These are phyloP conservation scores for Penicillium oxalicum DNA, from an alignment of 2,329 filamentous ascomycete species.

Conservation along the genomic window DNA sequence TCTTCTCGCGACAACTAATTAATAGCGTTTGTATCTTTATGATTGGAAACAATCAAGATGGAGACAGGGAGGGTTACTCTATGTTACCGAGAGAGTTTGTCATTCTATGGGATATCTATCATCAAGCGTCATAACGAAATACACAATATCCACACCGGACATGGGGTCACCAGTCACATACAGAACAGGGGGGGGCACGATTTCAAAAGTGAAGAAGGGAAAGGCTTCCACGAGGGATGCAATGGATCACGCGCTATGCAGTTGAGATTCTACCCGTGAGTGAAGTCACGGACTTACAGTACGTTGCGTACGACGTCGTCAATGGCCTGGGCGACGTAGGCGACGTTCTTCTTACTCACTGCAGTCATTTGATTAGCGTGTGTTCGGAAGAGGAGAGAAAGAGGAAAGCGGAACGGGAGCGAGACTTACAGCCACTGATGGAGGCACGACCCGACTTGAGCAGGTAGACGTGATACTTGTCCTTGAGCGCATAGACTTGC, in stretches of 20 bases:
- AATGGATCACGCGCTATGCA: not conserved
- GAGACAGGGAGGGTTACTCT: too few species aligned
- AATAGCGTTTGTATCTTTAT: not conserved
- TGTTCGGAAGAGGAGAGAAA: not conserved
- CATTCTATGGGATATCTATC: slow-evolving; percentile 19
- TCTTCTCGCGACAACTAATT: slow-evolving; percentile 8
- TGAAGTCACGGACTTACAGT: slow-evolving; percentile 14
- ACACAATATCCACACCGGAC: slow-evolving; percentile 10
- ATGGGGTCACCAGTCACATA: slow-evolving; percentile 1
- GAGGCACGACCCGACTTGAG: slow-evolving; percentile 37
- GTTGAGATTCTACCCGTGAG: not conserved
- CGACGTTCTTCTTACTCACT: slow-evolving; percentile 39
- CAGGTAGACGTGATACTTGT: slow-evolving; percentile 42
- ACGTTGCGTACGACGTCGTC: slow-evolving; percentile 35
- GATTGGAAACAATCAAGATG: not conserved
- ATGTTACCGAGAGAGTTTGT: slow-evolving; percentile 1
- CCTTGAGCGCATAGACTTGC: slow-evolving; percentile 40
- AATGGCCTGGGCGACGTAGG: slow-evolving; percentile 36
- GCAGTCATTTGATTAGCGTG: slow-evolving; percentile 4
- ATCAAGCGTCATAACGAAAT: slow-evolving; percentile 18
- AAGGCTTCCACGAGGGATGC: not conserved
- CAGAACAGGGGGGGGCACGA: too few species aligned
- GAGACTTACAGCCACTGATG: slow-evolving; percentile 34
- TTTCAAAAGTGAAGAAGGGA: not conserved
- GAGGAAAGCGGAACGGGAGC: not conserved